Conservation (phyloP, 306 rosid species). For the Nissolia schottii region DNA sequence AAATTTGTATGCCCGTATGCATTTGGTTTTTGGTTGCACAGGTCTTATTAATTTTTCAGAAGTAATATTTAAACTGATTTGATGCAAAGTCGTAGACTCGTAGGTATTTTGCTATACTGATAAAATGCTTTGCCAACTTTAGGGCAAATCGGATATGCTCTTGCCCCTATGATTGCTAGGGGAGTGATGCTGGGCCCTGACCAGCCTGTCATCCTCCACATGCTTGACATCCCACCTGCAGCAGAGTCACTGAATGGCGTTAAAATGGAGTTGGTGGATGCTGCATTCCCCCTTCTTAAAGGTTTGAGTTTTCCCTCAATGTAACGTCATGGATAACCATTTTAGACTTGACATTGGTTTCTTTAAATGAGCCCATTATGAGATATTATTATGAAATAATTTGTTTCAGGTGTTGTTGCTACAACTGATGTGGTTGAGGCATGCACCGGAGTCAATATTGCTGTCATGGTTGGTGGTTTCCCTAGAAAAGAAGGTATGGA, state of each 20-base stretch:
- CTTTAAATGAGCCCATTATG: neutral
- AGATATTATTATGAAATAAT: neutral
- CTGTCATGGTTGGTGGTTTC: conserved; percentile 98
- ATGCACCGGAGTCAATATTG: conserved; percentile 85
- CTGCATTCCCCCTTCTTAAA: conserved; percentile 89
- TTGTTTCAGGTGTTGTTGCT: conserved; percentile 88
- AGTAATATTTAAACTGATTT: neutral
- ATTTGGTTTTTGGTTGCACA: neutral
- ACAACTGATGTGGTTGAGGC: conserved; percentile 97
- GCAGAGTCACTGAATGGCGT: conserved; percentile 94
- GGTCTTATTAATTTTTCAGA: neutral
- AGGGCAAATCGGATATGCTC: conserved; percentile 99
- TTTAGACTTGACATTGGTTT: neutral
- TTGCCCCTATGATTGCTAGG: conserved; percentile 97
- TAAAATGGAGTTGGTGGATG: conserved; percentile 93
- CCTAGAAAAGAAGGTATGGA: conserved; percentile 99
- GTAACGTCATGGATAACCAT: neutral
- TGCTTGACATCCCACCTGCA: conserved; percentile 90
- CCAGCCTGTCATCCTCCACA: conserved; percentile 94
- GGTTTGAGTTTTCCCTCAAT: conserved; percentile 31
- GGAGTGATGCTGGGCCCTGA: conserved; percentile 89
- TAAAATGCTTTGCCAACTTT: conserved; percentile 19
- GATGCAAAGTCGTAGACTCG: neutral
- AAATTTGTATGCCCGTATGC: neutral
- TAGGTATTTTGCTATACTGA: neutral